Evolutionary conservation across 495 filamentous ascomycete species (phyloP).

Genomic region (Jackrogersella multiformis): DNA sequence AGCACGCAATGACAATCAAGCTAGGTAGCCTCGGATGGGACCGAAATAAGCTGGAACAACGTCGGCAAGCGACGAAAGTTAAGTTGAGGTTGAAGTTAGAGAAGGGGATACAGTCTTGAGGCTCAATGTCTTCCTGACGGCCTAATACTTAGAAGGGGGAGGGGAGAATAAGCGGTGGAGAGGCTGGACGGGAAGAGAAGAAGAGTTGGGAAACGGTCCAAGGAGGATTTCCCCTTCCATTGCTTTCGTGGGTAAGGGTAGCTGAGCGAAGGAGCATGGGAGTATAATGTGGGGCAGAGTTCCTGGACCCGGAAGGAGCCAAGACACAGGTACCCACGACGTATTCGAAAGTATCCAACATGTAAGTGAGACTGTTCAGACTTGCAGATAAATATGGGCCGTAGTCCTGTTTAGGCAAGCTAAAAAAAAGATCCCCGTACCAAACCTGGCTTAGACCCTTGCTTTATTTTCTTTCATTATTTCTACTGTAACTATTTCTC

Average conservation of each 20-base stretch:
- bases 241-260: constrained; percentile 24
- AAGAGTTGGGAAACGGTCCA: constrained; percentile 47
- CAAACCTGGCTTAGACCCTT: constrained; percentile 13
- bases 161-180: constrained; percentile 46
- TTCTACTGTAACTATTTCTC: not conserved
- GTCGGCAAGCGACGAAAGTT: not conserved
- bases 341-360: constrained; percentile 35
- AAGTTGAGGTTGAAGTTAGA: constrained; percentile 6
- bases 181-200: constrained; percentile 47
- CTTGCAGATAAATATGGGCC: constrained; percentile 36
- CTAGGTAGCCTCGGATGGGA: constrained; percentile 5
- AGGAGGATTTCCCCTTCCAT: constrained; percentile 48
- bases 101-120: constrained; percentile 18
- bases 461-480: not conserved
- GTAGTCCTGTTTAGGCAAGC: constrained; percentile 29
- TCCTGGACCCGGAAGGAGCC: constrained; percentile 46
- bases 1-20: constrained; percentile 20
- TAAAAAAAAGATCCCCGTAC: constrained; percentile 25
- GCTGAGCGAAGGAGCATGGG: constrained; percentile 48
- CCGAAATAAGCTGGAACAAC: not conserved
- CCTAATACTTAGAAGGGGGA: constrained; percentile 27
- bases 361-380: constrained; percentile 26
- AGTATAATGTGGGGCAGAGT: constrained; percentile 47
- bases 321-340: constrained; percentile 33
- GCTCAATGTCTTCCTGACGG: constrained; percentile 25